Evolutionary conservation across 2,329 filamentous ascomycete species (phyloP).

Genomic region (Talaromyces sp.): DNA sequence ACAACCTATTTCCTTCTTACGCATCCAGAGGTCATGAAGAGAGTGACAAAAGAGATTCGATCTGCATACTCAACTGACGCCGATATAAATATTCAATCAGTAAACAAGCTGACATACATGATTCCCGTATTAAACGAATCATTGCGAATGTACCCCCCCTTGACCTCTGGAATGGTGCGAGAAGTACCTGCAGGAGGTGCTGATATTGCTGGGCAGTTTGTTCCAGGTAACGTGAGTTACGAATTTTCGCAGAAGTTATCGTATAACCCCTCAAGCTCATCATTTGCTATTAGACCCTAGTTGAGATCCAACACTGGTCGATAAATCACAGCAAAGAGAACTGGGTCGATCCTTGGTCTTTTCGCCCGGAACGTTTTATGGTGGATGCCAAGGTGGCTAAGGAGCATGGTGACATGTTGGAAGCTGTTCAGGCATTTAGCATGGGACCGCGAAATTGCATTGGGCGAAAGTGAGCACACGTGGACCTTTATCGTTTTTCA

Average conservation of each 20-base stretch:
- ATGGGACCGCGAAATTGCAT: neutral
- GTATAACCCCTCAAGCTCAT: too few relatives aligned
- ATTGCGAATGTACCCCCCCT: slow-evolving; percentile 41
- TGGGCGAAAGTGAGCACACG: slow-evolving; percentile 3
- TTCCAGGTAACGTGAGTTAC: neutral
- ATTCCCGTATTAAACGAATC: slow-evolving; percentile 42
- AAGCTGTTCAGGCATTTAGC: neutral
- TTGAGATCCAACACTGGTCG: neutral
- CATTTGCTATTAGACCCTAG: neutral
- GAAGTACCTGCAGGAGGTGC: slow-evolving; percentile 5
- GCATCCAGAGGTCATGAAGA: slow-evolving; percentile 33
- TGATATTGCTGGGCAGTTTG: neutral
- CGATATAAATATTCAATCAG: neutral
- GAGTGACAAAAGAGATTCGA: slow-evolving; percentile 24
- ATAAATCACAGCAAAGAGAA: neutral
- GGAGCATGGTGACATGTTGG: neutral
- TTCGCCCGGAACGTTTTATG: neutral
- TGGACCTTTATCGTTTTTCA: too few relatives aligned
- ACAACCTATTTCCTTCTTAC: slow-evolving; percentile 41
- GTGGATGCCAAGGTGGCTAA: neutral
- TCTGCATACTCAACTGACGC: neutral
- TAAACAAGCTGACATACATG: slow-evolving; percentile 36
- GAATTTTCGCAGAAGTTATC: too few relatives aligned
- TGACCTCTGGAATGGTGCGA: slow-evolving; percentile 27
- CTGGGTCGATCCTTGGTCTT: neutral